Conservation (phyloP, 371 early-diverging fungal species). For the Apophysomyces sp. region DNA sequence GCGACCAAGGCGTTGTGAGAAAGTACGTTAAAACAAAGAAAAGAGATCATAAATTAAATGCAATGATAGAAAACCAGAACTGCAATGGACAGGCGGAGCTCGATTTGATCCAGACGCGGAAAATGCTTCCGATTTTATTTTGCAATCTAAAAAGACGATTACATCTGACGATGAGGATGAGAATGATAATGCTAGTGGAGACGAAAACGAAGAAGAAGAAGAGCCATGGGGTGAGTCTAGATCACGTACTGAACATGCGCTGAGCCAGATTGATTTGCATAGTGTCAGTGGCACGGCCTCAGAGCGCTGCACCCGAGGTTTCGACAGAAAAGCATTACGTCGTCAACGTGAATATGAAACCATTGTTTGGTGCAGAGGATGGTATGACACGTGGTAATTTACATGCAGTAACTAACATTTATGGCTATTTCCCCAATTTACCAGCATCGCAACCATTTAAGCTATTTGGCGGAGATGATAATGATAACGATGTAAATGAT, state of each 20-base stretch:
- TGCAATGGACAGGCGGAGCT: constrained; percentile 34
- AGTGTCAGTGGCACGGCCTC: neutral
- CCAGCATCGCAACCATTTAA: constrained; percentile 42
- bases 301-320: constrained; percentile 32
- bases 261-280: neutral
- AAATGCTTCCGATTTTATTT: constrained; percentile 29
- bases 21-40: constrained; percentile 22
- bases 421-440: constrained; percentile 6
- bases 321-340: constrained; percentile 49
- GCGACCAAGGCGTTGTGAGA: constrained; percentile 38
- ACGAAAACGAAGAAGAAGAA: constrained; percentile 18
- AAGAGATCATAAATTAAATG: neutral
- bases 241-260: neutral
- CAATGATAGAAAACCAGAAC: neutral
- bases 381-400: constrained; percentile 9
- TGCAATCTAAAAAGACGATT: constrained; percentile 4
- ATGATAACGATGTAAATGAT: constrained; percentile 17
- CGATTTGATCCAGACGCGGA: constrained; percentile 59
- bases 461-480: constrained; percentile 50
- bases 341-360: constrained; percentile 57
- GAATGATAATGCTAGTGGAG: constrained; percentile 12
- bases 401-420: neutral
- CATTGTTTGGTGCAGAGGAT: constrained; percentile 51
- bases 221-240: constrained; percentile 8
- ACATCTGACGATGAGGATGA: constrained; percentile 3